These are phyloP conservation scores for Rugonectria rugulosa DNA, from an alignment of 2,329 filamentous ascomycete genomes.

Conservation along the genomic window DNA sequence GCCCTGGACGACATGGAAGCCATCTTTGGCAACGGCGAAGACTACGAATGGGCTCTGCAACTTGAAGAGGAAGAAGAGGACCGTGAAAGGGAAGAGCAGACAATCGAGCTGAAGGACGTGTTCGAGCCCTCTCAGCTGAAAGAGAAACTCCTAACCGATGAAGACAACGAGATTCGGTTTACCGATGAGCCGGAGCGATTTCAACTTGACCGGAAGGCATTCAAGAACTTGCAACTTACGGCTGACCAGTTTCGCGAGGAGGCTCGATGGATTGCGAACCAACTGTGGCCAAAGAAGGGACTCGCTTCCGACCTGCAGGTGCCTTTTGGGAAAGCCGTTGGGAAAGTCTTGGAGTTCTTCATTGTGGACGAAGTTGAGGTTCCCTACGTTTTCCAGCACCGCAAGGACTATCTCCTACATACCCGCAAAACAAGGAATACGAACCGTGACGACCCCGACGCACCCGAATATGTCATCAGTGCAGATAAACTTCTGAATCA, in stretches of 20 bases:
- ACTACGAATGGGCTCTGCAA: slow-evolving; percentile 94
- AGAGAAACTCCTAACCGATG: slow-evolving; percentile 94
- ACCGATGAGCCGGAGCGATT: slow-evolving; percentile 93
- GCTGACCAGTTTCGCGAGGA: slow-evolving; percentile 91
- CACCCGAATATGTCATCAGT: slow-evolving; percentile 74
- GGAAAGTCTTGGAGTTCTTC: slow-evolving; percentile 94
- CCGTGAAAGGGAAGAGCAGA: slow-evolving; percentile 79
- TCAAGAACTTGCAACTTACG: slow-evolving; percentile 80
- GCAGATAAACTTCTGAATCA: slow-evolving; percentile 92
- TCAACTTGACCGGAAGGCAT: slow-evolving; percentile 88
- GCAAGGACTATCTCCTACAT: slow-evolving; percentile 96
- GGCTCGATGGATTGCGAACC: slow-evolving; percentile 87
- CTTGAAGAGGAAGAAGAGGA: slow-evolving; percentile 87
- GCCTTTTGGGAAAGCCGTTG: slow-evolving; percentile 87
- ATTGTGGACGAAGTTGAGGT: slow-evolving; percentile 94
- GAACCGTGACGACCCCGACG: slow-evolving; percentile 71
- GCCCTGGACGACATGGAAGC: slow-evolving; percentile 95
- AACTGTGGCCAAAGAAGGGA: slow-evolving; percentile 88
- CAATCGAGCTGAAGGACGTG: slow-evolving; percentile 93
- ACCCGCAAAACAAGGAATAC: slow-evolving; percentile 74
- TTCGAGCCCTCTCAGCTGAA: slow-evolving; percentile 96
- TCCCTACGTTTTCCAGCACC: slow-evolving; percentile 97
- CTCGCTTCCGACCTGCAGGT: slow-evolving; percentile 75
- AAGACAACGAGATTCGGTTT: slow-evolving; percentile 89
- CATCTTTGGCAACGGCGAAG: slow-evolving; percentile 94